phyloP scores from a whole-genome alignment of 2,329 filamentous ascomycete species.

The Lecanicillium sp. region DNA sequence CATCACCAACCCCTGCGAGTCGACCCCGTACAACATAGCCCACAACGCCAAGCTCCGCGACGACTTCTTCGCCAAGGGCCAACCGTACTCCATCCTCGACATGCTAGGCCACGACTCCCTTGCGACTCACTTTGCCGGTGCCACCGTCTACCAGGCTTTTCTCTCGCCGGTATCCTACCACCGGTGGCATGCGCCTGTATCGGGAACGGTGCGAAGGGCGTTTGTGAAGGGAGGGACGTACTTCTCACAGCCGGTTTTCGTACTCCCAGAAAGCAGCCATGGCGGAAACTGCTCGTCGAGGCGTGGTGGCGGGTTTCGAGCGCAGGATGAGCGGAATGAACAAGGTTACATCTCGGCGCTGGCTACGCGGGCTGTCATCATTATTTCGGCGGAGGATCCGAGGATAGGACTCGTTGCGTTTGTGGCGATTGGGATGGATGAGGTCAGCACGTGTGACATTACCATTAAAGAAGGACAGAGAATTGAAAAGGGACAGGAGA shows the following conservation, averaged over 20 bases:
- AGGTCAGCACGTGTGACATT: conserved; percentile 67
- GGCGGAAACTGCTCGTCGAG: conserved; percentile 37
- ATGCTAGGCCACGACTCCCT: conserved; percentile 54
- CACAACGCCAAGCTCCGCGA: conserved; percentile 47
- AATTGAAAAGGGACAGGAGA: conserved; percentile 61
- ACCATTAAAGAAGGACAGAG: conserved; percentile 59
- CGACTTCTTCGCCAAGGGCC: conserved; percentile 61
- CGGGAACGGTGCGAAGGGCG: conserved; percentile 51
- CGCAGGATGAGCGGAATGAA: too few relatives aligned
- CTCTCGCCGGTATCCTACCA: conserved; percentile 62
- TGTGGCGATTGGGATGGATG: conserved; percentile 67
- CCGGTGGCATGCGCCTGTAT: conserved; percentile 64
- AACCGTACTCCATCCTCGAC: conserved; percentile 58
- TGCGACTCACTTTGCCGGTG: conserved; percentile 48
- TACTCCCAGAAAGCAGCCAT: conserved; percentile 29
- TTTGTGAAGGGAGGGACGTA: conserved; percentile 59
- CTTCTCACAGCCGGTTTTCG: conserved; percentile 50
- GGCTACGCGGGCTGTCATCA: conserved; percentile 61
- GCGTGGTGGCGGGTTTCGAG: too few relatives aligned
- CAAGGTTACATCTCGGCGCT: conserved; percentile 61
- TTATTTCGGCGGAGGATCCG: conserved; percentile 61
- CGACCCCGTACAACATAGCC: conserved; percentile 46
- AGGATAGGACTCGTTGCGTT: conserved; percentile 63
- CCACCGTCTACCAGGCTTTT: conserved; percentile 65
- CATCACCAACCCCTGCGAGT: conserved; percentile 60